phyloP scores from a whole-genome alignment of 164 flowering plant genomes.

The Santalum album region DNA sequence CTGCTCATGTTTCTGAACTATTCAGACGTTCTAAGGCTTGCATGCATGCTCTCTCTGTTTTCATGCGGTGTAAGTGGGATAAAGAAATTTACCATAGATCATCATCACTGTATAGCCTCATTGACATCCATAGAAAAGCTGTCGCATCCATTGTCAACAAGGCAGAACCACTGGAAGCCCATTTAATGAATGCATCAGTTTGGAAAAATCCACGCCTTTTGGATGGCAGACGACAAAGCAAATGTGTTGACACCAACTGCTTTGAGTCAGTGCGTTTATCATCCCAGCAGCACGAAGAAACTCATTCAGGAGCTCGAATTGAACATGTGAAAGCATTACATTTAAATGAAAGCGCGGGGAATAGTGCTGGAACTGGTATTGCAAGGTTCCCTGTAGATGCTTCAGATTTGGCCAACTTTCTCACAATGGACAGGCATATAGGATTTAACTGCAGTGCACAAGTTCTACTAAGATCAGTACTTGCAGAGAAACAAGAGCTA shows the following conservation, averaged over 20 bases:
- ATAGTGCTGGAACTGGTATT: constrained; percentile 36
- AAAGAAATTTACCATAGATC: constrained; percentile 62
- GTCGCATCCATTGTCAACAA: constrained; percentile 88
- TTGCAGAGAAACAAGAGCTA: constrained; percentile 77
- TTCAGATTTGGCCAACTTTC: constrained; percentile 88
- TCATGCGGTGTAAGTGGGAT: constrained; percentile 90
- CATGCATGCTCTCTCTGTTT: constrained; percentile 74
- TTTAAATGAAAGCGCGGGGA: constrained; percentile 29
- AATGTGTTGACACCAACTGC: constrained; percentile 19
- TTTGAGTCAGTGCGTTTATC: constrained; percentile 26
- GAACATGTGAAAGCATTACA: constrained; percentile 27
- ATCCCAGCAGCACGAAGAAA: constrained; percentile 12
- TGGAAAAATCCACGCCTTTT: constrained; percentile 35
- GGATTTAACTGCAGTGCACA: constrained; percentile 77
- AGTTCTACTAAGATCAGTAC: constrained; percentile 64
- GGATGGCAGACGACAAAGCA: constrained; percentile 26
- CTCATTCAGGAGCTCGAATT: constrained; percentile 17
- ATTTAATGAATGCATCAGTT: constrained; percentile 40
- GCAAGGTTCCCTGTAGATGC: constrained; percentile 68
- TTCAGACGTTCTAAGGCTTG: constrained; percentile 85
- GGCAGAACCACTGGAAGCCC: constrained; percentile 85
- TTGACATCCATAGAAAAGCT: constrained; percentile 77
- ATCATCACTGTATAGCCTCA: constrained; percentile 82
- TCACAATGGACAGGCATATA: constrained; percentile 76
- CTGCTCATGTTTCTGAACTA: constrained; percentile 90